Evolutionary conservation across 495 filamentous ascomycete genomes (phyloP).

Genomic region (Neurospora sp.): DNA sequence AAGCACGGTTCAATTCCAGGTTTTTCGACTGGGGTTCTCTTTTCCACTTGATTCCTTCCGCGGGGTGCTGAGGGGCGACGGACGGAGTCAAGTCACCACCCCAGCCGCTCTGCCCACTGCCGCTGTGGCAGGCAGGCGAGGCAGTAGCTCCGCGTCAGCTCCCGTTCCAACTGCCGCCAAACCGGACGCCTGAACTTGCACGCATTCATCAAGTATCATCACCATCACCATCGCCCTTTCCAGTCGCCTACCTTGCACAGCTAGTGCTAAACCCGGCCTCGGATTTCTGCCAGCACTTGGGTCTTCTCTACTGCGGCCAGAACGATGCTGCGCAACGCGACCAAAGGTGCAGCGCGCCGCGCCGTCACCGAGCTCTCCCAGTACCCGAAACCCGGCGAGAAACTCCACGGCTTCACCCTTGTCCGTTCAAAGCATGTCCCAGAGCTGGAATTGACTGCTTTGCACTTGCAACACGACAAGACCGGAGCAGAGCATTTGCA

Average conservation of each 20-base stretch:
- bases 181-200: not conserved
- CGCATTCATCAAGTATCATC: not conserved
- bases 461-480: conserved; percentile 83
- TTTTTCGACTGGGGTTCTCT: not conserved
- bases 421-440: conserved; percentile 81
- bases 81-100: not conserved
- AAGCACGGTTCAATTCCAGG: not conserved
- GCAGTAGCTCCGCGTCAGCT: not conserved
- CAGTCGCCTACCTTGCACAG: not conserved
- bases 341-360: conserved; percentile 43
- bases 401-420: conserved; percentile 87
- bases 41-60: not conserved
- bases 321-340: conserved; percentile 41
- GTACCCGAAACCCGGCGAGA: conserved; percentile 68
- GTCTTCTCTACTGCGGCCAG: not conserved
- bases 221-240: not conserved
- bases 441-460: conserved; percentile 82
- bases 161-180: not conserved
- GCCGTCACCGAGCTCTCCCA: conserved; percentile 61
- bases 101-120: not conserved
- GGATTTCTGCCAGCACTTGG: not conserved
- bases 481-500: conserved; percentile 94
- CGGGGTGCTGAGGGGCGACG: not conserved
- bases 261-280: not conserved
- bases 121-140: not conserved